Percentiles rank a stretch among this genome's conserved stretches.
Evolutionary conservation across 305 asterid species (phyloP).

Genomic region (Solanum hybrid): DNA sequence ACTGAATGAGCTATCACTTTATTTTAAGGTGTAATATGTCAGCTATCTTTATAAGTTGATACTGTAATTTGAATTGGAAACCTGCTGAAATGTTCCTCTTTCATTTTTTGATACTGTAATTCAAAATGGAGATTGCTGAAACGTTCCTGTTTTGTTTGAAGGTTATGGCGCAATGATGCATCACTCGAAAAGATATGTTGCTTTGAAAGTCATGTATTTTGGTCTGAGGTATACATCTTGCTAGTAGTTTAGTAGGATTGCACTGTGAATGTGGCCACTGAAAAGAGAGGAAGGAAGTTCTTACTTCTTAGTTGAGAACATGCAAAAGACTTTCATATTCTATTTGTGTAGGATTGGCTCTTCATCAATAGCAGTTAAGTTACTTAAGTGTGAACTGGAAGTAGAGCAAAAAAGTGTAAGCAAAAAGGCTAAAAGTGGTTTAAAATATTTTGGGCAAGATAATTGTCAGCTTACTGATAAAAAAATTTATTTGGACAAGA

Average conservation of each 20-base stretch:
- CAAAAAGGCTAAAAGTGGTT: not conserved
- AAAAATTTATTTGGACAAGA: not conserved
- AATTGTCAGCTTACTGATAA: not conserved
- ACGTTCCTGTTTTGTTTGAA: constrained; percentile 14
- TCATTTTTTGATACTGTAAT: constrained; percentile 6
- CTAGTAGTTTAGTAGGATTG: not conserved
- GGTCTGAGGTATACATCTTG: constrained; percentile 60
- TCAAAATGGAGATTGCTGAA: not conserved
- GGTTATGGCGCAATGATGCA: constrained; percentile 20
- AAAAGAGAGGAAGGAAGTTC: not conserved
- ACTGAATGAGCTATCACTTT: not conserved
- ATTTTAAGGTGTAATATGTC: not conserved
- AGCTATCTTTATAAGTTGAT: not conserved
- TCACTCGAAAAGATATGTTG: constrained; percentile 63
- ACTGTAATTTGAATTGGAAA: not conserved
- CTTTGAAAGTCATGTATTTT: constrained; percentile 80
- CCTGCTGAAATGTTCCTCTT: constrained; percentile 3
- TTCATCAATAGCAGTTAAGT: not conserved
- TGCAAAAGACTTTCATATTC: not conserved
- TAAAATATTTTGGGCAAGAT: not conserved
- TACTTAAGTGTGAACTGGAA: not conserved
- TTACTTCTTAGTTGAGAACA: not conserved
- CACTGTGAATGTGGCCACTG: not conserved
- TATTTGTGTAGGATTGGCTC: not conserved
- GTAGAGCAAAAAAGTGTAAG: not conserved